Evolutionary conservation across 257 asterid genomes (phyloP), one percentile per base, ranked within the genome.

Genomic region (Misopates orontium): DNA sequence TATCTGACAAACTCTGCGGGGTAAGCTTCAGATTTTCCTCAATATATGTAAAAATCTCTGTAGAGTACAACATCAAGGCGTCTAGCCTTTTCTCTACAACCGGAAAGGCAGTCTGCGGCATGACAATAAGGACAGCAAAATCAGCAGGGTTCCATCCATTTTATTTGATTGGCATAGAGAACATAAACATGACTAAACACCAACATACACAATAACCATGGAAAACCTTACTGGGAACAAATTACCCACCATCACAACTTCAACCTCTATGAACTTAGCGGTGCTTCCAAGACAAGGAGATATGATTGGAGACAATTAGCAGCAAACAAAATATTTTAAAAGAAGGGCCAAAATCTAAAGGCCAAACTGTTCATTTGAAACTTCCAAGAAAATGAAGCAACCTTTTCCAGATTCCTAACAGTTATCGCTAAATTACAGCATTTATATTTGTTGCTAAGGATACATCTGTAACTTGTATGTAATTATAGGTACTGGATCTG

Each of bases 1-100:
- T 94, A 80, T 90, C 99, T 6, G 96, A 90, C 83, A 94, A 75
- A 72, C 88, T 88, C 73, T 90, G 83, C 6, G 99, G 99, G 16
- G 89, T 82, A 62, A 90, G 90, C 95, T 83, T 88, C 74, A 94
- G 73, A 82, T 90, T 90, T 67, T 94, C 99, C 73, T 94, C 99
- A 42, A 94, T 72, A 73, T 85, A 85, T 51, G 87, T 60, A 77
- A 87, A 82, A 56, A 90, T 85, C 69, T 94, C 99, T 47, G 83
- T 69, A 28, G 91, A 73, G 81, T 86, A 90, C 73, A 90, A 52
- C 80, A 86, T 79, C 79, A 94, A 73, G 63, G 95, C 99, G 63
- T 94, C 95, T 50, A 90, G 76, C 76, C 97, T 83, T 83, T 82
- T 94, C 82, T 86, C 97, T 69, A 78, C 95, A 59, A 88, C 83